phyloP scores from a whole-genome alignment of 768 basidiomycete species.

The Rhizopogon salebrosus region DNA sequence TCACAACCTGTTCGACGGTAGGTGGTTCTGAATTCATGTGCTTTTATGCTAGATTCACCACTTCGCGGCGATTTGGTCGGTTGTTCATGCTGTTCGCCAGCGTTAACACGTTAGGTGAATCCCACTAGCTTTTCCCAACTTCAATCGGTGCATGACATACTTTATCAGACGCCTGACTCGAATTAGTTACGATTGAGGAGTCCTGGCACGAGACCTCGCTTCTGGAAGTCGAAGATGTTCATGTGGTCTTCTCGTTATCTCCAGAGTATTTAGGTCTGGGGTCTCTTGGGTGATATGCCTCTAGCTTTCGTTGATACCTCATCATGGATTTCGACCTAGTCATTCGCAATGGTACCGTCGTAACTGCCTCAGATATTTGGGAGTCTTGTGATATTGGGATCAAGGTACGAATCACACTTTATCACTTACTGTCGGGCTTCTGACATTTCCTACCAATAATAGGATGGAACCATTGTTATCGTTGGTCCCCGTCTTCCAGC shows the following conservation, averaged over 20 bases:
- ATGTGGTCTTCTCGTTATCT: conserved; percentile 1
- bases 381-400: conserved; percentile 25
- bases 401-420: conserved; percentile 5
- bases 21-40: too few species aligned
- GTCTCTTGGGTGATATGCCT: background rate
- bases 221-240: background rate
- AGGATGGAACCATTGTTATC: conserved; percentile 25
- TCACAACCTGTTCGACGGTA: too few species aligned
- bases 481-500: conserved; percentile 13
- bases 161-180: background rate
- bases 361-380: conserved; percentile 11
- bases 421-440: background rate
- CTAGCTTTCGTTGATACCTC: background rate
- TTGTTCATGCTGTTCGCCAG: too few species aligned
- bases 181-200: background rate
- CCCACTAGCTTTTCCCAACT: background rate
- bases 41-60: too few species aligned
- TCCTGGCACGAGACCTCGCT: background rate
- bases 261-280: background rate
- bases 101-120: too few species aligned
- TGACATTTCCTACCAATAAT: background rate
- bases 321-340: conserved; percentile 10
- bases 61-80: too few species aligned
- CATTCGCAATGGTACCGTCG: conserved; percentile 10
- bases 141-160: background rate